Percentiles rank a stretch among this genome's conserved stretches.
Conservation (phyloP, 495 filamentous ascomycete genomes). For the Talaromyces borbonicus region DNA sequence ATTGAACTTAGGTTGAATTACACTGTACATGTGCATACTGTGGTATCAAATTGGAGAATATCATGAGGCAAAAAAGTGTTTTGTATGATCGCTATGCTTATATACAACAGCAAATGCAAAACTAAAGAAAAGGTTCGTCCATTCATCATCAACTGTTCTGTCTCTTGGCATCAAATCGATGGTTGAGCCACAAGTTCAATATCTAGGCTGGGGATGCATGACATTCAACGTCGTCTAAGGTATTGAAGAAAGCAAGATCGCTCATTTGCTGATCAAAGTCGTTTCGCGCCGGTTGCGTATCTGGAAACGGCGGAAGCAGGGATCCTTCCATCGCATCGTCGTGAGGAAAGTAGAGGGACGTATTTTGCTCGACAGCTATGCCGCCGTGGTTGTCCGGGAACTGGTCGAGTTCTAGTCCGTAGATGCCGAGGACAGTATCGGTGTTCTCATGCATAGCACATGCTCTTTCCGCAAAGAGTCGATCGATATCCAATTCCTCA, state of each 20-base stretch:
- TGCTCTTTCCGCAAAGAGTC: constrained; percentile 34
- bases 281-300: constrained; percentile 18
- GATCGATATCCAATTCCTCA: constrained; percentile 40
- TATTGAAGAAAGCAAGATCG: not conserved
- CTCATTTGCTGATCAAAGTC: constrained; percentile 38
- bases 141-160: too few species aligned
- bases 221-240: not conserved
- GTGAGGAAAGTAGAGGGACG: not conserved
- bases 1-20: too few species aligned
- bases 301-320: not conserved
- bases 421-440: constrained; percentile 29
- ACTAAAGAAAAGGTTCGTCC: too few species aligned
- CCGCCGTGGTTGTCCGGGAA: not conserved
- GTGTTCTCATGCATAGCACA: constrained; percentile 23
- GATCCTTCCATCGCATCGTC: not conserved
- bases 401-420: constrained; percentile 33
- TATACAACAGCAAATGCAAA: too few species aligned
- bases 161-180: too few species aligned
- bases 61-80: too few species aligned
- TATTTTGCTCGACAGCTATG: not conserved
- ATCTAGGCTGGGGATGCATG: too few species aligned
- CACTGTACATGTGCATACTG: too few species aligned
- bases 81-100: too few species aligned
- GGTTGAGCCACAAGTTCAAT: too few species aligned
- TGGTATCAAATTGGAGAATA: too few species aligned